Evolutionary conservation across 768 basidiomycete species (phyloP), one percentile per base, ranked within the genome.

Genomic region (Heimioporus sp.): DNA sequence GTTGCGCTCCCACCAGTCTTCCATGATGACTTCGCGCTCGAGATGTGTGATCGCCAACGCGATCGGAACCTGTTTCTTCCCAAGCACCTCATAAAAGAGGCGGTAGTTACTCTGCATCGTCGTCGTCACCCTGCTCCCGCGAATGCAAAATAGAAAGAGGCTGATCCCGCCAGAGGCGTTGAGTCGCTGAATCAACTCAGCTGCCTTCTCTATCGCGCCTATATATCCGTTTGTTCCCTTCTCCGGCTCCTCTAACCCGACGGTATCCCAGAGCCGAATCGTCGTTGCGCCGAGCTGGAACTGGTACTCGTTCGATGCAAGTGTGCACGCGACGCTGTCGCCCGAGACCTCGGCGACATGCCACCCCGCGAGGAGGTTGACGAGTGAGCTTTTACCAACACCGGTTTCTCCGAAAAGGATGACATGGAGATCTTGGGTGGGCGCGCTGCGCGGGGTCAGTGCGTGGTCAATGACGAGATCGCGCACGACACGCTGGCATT

Each of bases 321-420:
- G 67, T 0, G 65, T 67, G 49, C 69, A 73, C 0, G 72, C 72
- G 0, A 51, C 36, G 10, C 69, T 68, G 21, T 63, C 58, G 21
- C 61, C 58, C 4, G 66, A 71, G 16, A 60, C 44, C 0, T 48
- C 37, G 10, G 66, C 65, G 30, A 67, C 48, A 15, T 48, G 68
- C 59, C 51, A 71, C 54, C 63, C 68, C 6, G 62, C 58, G 40
- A 78, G 55, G 60, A 78, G 69, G 42, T 77, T 78, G 44, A 68
- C 57, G 32, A 68, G 55, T 10, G 69, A 71, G 28, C 67, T 69
- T 41, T 68, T 68, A 5, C 66, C 66, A n/a, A 60, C 52, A 16
- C 76, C 76, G 0, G 72, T 65, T 47, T 76, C 72, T 0, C 76
- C 76, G 43, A 77, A 78, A 17, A 78, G 48, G 17, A 77, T 59